Evolutionary conservation across 2,329 filamentous ascomycete genomes (phyloP), one percentile per base, ranked within the genome.

Genomic region (Cucurbitaria berberidis): DNA sequence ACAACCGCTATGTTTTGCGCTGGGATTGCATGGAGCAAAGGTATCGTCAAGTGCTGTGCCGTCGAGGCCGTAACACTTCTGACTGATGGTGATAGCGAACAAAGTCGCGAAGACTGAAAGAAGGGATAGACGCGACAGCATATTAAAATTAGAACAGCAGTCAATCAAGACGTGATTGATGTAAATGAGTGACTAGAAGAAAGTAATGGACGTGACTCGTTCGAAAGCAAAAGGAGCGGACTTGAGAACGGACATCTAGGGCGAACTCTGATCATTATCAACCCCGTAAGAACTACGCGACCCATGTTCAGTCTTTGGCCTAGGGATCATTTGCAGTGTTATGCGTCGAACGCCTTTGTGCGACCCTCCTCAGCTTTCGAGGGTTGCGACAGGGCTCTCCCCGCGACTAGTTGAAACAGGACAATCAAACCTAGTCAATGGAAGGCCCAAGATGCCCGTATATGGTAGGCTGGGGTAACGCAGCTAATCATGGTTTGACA

Each of bases 41-140:
- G 63, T 59, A 22, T 57, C 49, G 53, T 72, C 66, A 36, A 73
- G 66, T 50, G 56, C 50, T 32, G 55, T 59, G 21, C 72, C 70
- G 34, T 70, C 62, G 39, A 73, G 60, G 29, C 59, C 59, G 45
- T 72, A 74, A 57, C 70, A 74, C 57, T 59, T 63, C 38, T 66
- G 60, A 38, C 65, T 57, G 24, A 59, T 53, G 3, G 63, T 55
- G 16, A 57, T 36, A 24, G 55, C 51, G 32, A 57, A 6, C 8
- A 63, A 51, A 3, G 58, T 45, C 13, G 59, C 39, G 36, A 57
- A 50, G 44, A 65, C 19, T 21, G 53, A 50, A 40, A 64, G 35
- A 38, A 68, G 49, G 19, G 53, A 54, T 19, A 57, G 35, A 35
- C 46, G 51, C 22, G 54, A 55, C 36, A 53, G 46, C 51, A 65